Conservation (phyloP, 1,284 basidiomycete genomes). For the Cronartium ribicola region DNA sequence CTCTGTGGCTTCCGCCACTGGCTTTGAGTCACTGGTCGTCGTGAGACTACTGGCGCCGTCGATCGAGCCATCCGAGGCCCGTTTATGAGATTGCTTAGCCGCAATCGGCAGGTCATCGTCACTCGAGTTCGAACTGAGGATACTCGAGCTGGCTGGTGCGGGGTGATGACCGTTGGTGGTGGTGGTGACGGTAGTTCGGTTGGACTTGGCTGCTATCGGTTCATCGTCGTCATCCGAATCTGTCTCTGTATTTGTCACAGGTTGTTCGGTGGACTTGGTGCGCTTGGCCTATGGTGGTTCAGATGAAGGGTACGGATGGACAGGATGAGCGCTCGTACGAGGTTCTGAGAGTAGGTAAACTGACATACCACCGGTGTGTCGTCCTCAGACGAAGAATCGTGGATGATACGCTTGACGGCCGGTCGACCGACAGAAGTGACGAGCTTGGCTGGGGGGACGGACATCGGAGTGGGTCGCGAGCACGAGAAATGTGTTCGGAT, state of each 20-base stretch:
- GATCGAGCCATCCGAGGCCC: neutral
- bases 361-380: slow-evolving; percentile 24
- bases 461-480: neutral
- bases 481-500: too few species aligned
- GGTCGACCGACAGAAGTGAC: slow-evolving; percentile 9
- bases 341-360: neutral
- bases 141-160: neutral
- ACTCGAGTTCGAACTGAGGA: neutral
- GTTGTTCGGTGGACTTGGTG: neutral
- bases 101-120: neutral
- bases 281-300: neutral
- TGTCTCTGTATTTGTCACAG: neutral
- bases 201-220: slow-evolving; percentile 22
- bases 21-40: neutral
- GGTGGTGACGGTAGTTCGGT: neutral
- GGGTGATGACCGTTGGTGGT: slow-evolving; percentile 11
- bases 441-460: neutral
- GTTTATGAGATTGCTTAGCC: neutral
- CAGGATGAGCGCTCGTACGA: slow-evolving; percentile 3
- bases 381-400: slow-evolving; percentile 20
- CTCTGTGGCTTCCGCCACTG: too few species aligned
- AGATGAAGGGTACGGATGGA: neutral
- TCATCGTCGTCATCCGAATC: slow-evolving; percentile 8
- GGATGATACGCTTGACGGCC: slow-evolving; percentile 28
- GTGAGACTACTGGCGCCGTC: neutral